Evolutionary conservation across 768 basidiomycete genomes (phyloP).

Genomic region (Agaricus subrufescens): DNA sequence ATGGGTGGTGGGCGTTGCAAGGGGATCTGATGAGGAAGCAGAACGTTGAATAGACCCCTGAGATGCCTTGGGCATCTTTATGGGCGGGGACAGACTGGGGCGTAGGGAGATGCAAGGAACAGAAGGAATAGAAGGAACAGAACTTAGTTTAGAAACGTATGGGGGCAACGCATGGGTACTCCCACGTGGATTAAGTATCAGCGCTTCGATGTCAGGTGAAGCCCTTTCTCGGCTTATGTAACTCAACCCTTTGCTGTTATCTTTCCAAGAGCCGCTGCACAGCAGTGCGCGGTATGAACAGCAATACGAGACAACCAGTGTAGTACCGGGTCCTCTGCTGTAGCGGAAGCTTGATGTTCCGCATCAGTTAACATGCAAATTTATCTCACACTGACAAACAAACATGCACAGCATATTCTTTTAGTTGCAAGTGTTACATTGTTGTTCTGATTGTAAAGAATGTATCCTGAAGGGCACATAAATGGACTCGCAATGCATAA

Average conservation of each 20-base stretch:
- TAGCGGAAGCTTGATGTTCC: no score
- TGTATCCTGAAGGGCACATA: neutral
- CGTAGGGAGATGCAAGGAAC: neutral
- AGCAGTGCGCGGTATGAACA: no score
- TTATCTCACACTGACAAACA: no score
- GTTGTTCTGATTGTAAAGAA: no score
- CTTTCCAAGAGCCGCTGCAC: no score
- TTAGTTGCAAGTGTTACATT: no score
- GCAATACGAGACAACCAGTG: no score
- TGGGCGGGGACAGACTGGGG: neutral
- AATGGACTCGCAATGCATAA: conserved; percentile 12
- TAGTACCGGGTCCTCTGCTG: no score
- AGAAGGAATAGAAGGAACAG: neutral
- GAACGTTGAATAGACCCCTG: conserved; percentile 17
- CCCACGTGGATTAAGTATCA: conserved; percentile 1
- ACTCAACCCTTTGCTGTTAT: neutral
- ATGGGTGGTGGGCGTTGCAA: conserved; percentile 24
- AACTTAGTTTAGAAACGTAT: conserved; percentile 1
- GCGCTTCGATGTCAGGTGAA: neutral
- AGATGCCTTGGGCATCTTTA: conserved; percentile 9
- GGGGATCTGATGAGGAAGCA: conserved; percentile 21
- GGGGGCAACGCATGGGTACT: neutral
- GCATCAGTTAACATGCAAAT: no score
- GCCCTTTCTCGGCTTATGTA: no score
- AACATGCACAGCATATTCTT: no score